Evolutionary conservation across 108 stramenopile species (phyloP), one percentile per base, ranked within the genome.

Genomic region (Cyclotella atomus): DNA sequence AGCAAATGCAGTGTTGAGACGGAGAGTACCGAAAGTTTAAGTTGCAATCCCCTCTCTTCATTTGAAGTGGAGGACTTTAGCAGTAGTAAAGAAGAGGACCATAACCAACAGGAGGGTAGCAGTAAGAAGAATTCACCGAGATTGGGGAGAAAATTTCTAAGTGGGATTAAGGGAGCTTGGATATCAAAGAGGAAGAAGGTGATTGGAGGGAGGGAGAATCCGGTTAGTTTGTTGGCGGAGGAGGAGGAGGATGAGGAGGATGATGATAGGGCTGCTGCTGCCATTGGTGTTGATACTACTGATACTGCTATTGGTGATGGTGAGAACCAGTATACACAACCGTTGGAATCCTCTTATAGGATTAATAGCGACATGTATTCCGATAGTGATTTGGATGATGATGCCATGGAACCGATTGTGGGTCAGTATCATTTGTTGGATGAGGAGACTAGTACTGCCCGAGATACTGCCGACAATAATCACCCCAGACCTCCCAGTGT

Each of bases 391-490:
- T 35, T 45, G n/a, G 71, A 62, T 43, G 68, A 57, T 0, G 68
- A 43, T 24, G 36, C 21, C 52, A 34, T 41, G 16, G 73, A 76
- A 14, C 76, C 47, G 12, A 69, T 69, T 34, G 55, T 71, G 32
- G 76, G 76, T n/a, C 68, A 70, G n/a, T 66, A 49, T 34, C 70
- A 78, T 49, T 50, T 69, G 16, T 14, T 66, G 19, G 77, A 59
- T 5, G 34, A 61, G n/a, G 59, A n/a, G n/a, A n/a, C n/a, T n/a
- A n/a, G n/a, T n/a, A n/a, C n/a, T n/a, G n/a, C n/a, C n/a, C n/a
- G n/a, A n/a, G n/a, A n/a, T n/a, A n/a, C n/a, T n/a, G n/a, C n/a
- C n/a, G n/a, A n/a, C n/a, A n/a, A 61, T 3, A 5, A 49, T 0
- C 50, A 74, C 33, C 41, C 60, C 1, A 21, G 60, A 2, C 60